A percentile compares a stretch with the other conserved stretches of the same genome.
Conservation (phyloP, 371 early-diverging fungal species). For the Syncephalastrum racemosum region DNA sequence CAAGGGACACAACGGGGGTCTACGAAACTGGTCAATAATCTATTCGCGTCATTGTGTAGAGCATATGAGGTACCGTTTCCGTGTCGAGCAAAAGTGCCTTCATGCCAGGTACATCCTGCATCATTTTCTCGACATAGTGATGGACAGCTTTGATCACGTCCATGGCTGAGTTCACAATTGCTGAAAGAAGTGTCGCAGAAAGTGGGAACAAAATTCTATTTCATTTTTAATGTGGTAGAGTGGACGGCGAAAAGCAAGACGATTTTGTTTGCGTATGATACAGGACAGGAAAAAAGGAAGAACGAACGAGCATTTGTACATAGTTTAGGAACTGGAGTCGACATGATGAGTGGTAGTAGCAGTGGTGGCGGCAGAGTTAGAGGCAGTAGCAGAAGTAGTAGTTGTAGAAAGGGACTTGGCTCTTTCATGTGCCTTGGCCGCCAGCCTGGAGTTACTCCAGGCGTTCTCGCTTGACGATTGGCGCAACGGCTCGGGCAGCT, state of each 20-base stretch:
- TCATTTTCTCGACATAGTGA: constrained; percentile 90
- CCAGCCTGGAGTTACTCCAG: no score
- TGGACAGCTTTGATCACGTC: constrained; percentile 79
- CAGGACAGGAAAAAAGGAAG: background rate
- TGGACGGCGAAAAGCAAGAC: background rate
- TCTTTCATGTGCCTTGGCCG: no score
- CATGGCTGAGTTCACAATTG: constrained; percentile 42
- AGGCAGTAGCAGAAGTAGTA: no score
- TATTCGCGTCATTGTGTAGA: background rate
- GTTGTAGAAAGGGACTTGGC: no score
- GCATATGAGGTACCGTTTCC: constrained; percentile 73
- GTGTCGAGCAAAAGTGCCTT: constrained; percentile 92
- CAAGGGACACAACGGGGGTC: constrained; percentile 91
- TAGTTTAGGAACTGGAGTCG: no score
- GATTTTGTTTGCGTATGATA: background rate
- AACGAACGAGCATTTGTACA: background rate
- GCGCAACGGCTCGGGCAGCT: background rate
- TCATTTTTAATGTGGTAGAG: background rate
- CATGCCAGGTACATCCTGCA: constrained; percentile 90
- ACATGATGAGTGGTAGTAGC: no score
- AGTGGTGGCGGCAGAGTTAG: background rate
- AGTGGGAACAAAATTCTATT: background rate
- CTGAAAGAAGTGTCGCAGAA: background rate
- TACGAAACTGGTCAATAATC: constrained; percentile 21
- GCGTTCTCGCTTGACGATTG: no score